Evolutionary conservation across 768 basidiomycete genomes (phyloP), one percentile per base, ranked within the genome.

Genomic region (Tricholoma sp.): DNA sequence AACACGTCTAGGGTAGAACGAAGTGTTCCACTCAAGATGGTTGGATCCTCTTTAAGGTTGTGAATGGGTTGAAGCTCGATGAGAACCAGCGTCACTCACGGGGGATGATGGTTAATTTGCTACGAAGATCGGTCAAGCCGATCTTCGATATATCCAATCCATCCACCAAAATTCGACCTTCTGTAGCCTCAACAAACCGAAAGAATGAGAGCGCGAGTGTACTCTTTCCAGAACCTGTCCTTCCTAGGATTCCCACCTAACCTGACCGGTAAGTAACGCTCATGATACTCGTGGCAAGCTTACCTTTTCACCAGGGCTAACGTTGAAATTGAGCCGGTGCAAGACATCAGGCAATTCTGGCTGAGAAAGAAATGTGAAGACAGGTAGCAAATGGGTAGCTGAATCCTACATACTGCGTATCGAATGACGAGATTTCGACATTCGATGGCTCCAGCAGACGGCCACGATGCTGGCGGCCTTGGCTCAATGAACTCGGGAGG

Each of bases 341-440:
- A 97, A 74, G 1, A 96, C 93, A 63, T 90, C 76, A 2, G 94
- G 94, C 15, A 96, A 77, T 20, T 94, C 90, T 44, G 92, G 91
- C 88, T 93, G 24, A 24, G 4, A 50, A 54, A 3, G 32, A 20
- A 36, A 10, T 17, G 2, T 56, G 53, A 58, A 18, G 13, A 17
- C 18, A 18, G 7, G 41, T 8, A 42, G 17, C 5, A 24, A 24
- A 42, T 7, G 13, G 8, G 39, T 15, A 36, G 53, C 24, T 13
- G 20, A 34, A 50, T 24, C 24, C 31, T 34, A 74, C 87, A 53
- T 62, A 90, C 89, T 36, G 89, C 88, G 67, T 91, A 89, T 69
- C 84, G 79, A 57, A 94, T 88, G 48, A 85, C 81, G 52, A 94
- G 79, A 55, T 87, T 76, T 65, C 92, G 81, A 64, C 88, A 88